Base-by-base conservation (phyloP, 1,284 basidiomycete species). In the Cryptococcus sp. region DNA sequence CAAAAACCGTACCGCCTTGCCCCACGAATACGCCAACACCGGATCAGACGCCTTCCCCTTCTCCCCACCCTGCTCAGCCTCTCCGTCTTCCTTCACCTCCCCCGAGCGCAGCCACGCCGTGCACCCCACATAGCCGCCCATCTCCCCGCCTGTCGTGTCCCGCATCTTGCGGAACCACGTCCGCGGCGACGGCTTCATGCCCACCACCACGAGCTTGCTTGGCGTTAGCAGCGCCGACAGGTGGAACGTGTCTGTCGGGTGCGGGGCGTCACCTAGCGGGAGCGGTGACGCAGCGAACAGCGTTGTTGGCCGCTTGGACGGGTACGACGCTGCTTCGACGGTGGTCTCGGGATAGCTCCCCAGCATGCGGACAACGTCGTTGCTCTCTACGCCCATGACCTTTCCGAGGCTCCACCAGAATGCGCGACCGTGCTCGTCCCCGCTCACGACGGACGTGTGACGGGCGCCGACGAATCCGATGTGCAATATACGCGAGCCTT, bases 321-420 rank as follows among this genome's bases (percentile, higher is more conserved):
- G 71, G 79, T 68, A 68, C 75, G 60, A 67, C 21, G 43, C 18
- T 33, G 56, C 35, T 18, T 46, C 48, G 37, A 28, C 16, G 2
- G 36, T 42, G n/a, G 11, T 37, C 46, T 84, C 81, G 8, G 89
- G 87, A 73, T 98, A 97, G 68, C 87, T 88, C 0, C 96, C 96
- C 4, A 98, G 82, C 59, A 99, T 90, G 15, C 96, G 86, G 38
- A 98, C 83, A 12, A 91, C 92, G 72, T 99, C 96, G 43, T 89
- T 88, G 9, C 93, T 94, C 53, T 96, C 92, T 15, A 99, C 88
- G 60, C 97, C 97, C 18, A 98, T 82, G 7, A 98, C 88, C 69
- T 91, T 94, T 18, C 96, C 94, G 2, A 99, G 80, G 52, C 88
- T 91, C 76, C 98, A 95, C 75, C 92, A 98, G 77, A 99, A 98